These are phyloP conservation scores for Exidia glandulosa DNA, from an alignment of 768 basidiomycete species.

Conservation along the genomic window DNA sequence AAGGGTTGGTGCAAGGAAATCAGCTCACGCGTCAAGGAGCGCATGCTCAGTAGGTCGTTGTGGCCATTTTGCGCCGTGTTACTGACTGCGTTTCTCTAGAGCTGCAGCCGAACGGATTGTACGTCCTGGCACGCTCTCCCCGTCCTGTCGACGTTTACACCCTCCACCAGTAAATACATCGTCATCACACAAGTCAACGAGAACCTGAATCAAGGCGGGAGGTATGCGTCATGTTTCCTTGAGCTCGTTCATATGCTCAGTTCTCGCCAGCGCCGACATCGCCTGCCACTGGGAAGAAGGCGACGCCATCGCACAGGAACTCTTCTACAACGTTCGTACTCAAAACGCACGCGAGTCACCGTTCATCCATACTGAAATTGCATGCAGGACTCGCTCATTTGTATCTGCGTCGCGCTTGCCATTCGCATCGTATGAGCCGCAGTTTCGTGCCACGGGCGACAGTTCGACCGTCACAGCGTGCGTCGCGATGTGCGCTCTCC, in stretches of 20 bases:
- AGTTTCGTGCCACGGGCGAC: too few relatives aligned
- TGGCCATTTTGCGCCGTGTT: background rate
- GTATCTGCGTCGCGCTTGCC: conserved; percentile 54
- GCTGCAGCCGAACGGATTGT: conserved; percentile 76
- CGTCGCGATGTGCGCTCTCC: too few relatives aligned
- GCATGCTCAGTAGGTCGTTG: conserved; percentile 47
- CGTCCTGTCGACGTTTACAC: conserved; percentile 3
- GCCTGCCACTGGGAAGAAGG: conserved; percentile 83
- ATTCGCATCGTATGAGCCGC: conserved; percentile 32
- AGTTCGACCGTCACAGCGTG: too few relatives aligned
- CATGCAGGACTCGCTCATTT: conserved; percentile 57
- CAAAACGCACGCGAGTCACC: conserved; percentile 4
- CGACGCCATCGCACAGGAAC: conserved; percentile 66
- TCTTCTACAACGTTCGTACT: conserved; percentile 61
- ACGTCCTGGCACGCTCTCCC: conserved; percentile 25
- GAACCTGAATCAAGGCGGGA: conserved; percentile 75
- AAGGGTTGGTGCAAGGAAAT: conserved; percentile 77
- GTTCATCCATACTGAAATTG: background rate
- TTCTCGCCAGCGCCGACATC: conserved; percentile 54
- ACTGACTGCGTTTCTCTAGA: conserved; percentile 24
- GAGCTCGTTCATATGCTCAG: background rate
- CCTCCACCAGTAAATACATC: conserved; percentile 60
- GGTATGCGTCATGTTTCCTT: conserved; percentile 35
- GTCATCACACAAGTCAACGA: conserved; percentile 79
- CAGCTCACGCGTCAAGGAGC: conserved; percentile 71